Conservation (phyloP, 192 early-diverging fungal species). For the Pilaira anomala region DNA sequence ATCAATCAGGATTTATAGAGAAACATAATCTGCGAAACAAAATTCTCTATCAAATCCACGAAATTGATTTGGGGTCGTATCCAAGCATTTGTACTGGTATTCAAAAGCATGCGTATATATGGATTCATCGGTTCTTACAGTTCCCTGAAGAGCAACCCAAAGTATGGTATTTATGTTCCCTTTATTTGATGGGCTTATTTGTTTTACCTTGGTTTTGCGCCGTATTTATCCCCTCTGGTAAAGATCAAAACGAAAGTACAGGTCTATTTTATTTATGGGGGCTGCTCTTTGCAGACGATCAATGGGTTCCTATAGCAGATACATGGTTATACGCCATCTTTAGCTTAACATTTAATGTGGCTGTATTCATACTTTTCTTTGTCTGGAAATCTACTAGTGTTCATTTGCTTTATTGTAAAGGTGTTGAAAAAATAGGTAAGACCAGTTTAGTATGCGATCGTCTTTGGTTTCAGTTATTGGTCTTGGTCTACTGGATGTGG, state of each 20-base stretch:
- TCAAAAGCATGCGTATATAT: slow-evolving; percentile 24
- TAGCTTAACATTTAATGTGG: slow-evolving; percentile 8
- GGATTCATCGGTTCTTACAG: slow-evolving; percentile 47
- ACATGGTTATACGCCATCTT: slow-evolving; percentile 41
- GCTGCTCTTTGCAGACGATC: slow-evolving; percentile 27
- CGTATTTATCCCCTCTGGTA: slow-evolving; percentile 53
- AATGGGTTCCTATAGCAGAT: slow-evolving; percentile 48
- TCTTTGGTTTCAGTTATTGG: slow-evolving; percentile 17
- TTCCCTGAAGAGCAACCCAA: slow-evolving; percentile 18
- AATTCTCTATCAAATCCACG: slow-evolving; percentile 15
- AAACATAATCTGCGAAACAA: background rate
- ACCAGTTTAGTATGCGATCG: slow-evolving; percentile 10
- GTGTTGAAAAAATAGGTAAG: background rate
- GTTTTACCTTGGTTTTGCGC: slow-evolving; percentile 67
- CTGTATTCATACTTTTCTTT: slow-evolving; percentile 22
- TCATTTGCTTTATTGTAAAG: slow-evolving; percentile 17
- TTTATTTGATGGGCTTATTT: slow-evolving; percentile 43
- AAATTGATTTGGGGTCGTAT: slow-evolving; percentile 3
- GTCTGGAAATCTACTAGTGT: slow-evolving; percentile 19
- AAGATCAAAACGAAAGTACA: slow-evolving; percentile 23
- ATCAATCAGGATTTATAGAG: background rate
- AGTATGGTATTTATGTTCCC: slow-evolving; percentile 25
- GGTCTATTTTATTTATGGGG: slow-evolving; percentile 56
- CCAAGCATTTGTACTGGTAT: background rate
- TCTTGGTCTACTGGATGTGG: slow-evolving; percentile 31